These are phyloP conservation scores for Rhizopus delemar DNA, from an alignment of 371 early-diverging fungal species.

Conservation along the genomic window DNA sequence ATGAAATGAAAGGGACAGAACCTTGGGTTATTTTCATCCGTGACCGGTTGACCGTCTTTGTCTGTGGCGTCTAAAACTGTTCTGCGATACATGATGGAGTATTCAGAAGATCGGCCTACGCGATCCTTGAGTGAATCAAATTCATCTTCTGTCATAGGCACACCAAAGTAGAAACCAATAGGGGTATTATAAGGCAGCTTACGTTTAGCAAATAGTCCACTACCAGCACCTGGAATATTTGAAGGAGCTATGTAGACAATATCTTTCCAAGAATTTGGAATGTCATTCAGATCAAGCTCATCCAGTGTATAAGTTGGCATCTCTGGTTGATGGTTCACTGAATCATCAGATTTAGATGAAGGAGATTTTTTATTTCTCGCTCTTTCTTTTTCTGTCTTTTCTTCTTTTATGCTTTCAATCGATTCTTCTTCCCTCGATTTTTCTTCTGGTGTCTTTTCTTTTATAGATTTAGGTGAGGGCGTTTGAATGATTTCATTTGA, in stretches of 20 bases:
- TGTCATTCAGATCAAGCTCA: slow-evolving; percentile 23
- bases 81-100: slow-evolving; percentile 78
- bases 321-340: not conserved
- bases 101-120: slow-evolving; percentile 66
- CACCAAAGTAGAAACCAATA: slow-evolving; percentile 90
- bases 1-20: slow-evolving; percentile 91
- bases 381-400: not conserved
- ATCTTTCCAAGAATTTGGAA: slow-evolving; percentile 57
- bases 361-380: not conserved
- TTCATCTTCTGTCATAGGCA: slow-evolving; percentile 90
- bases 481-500: not conserved
- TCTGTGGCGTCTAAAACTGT: slow-evolving; percentile 77
- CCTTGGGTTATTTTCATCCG: slow-evolving; percentile 59
- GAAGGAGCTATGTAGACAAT: slow-evolving; percentile 28
- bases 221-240: slow-evolving; percentile 47
- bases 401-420: not conserved
- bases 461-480: no score
- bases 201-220: slow-evolving; percentile 77
- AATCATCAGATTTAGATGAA: not conserved
- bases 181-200: slow-evolving; percentile 70
- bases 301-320: slow-evolving; percentile 11
- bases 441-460: no score
- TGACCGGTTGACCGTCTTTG: slow-evolving; percentile 67
- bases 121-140: slow-evolving; percentile 83
- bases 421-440: not conserved